Percentiles rank a stretch among this genome's conserved stretches.
These are phyloP conservation scores for Coprinopsis strossmayeri DNA, from an alignment of 768 basidiomycete species.

Conservation along the genomic window DNA sequence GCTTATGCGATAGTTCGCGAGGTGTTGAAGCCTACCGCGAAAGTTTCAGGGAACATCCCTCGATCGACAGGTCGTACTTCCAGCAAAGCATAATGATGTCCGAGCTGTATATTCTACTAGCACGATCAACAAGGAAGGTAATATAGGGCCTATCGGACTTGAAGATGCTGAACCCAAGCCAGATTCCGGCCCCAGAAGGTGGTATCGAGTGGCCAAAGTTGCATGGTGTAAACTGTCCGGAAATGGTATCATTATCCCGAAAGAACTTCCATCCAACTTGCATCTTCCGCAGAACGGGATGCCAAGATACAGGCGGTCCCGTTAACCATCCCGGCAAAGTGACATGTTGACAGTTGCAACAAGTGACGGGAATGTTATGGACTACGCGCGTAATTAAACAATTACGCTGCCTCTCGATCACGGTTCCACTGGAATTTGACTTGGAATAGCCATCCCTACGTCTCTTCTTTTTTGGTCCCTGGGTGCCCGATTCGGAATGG, in stretches of 20 bases:
- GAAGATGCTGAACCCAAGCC: not conserved
- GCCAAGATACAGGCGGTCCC: no score
- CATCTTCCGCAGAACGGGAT: not conserved
- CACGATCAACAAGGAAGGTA: conserved; percentile 24
- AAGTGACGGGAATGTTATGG: no score
- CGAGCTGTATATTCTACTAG: conserved; percentile 46
- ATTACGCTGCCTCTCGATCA: no score
- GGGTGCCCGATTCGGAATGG: no score
- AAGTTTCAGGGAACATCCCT: conserved; percentile 25
- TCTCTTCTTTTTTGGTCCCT: no score
- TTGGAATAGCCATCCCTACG: no score
- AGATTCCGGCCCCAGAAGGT: conserved; percentile 29
- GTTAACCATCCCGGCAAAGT: no score
- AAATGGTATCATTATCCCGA: not conserved
- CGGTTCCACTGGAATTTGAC: no score
- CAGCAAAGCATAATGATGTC: conserved; percentile 60
- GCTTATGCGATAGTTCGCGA: conserved; percentile 28
- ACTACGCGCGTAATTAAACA: no score
- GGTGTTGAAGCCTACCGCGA: conserved; percentile 21
- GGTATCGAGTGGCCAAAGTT: conserved; percentile 11
- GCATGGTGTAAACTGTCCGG: conserved; percentile 10
- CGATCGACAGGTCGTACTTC: conserved; percentile 46
- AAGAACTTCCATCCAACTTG: no score
- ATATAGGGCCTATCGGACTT: not conserved
- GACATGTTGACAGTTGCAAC: no score